These are phyloP conservation scores for Trichoderma citrinoviride DNA, from an alignment of 2,329 filamentous ascomycete genomes.

Conservation along the genomic window DNA sequence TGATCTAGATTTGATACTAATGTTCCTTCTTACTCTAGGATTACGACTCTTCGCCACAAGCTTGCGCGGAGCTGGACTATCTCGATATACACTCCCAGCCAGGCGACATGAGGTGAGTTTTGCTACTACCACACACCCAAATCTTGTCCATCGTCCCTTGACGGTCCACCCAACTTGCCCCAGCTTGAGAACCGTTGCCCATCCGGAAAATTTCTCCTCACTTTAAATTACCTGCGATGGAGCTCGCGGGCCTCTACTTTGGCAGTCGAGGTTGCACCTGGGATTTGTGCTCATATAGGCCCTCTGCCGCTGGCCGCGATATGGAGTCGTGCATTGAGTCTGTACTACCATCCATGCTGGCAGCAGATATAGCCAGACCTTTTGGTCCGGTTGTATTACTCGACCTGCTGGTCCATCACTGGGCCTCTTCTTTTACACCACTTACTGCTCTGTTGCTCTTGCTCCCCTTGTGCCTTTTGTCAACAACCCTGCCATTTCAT, in stretches of 20 bases:
- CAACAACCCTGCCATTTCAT: background rate
- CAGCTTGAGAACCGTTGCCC: background rate
- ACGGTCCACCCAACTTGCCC: constrained; percentile 4
- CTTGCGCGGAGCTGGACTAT: constrained; percentile 49
- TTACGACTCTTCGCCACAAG: constrained; percentile 53
- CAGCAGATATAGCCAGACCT: constrained; percentile 39
- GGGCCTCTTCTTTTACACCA: constrained; percentile 22
- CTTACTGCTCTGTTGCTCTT: constrained; percentile 12
- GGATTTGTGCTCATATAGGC: constrained; percentile 16
- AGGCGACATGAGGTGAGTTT: constrained; percentile 55
- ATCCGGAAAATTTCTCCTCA: constrained; percentile 2
- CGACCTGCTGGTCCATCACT: constrained; percentile 22
- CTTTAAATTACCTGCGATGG: constrained; percentile 1
- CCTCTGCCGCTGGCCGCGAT: constrained; percentile 18
- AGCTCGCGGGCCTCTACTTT: background rate
- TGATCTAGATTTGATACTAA: constrained; percentile 27
- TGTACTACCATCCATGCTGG: constrained; percentile 46
- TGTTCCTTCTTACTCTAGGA: constrained; percentile 43
- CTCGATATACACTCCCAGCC: constrained; percentile 49
- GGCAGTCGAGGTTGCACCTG: constrained; percentile 1
- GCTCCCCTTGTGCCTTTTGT: background rate
- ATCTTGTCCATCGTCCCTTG: constrained; percentile 8
- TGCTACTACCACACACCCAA: background rate
- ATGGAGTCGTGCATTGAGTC: constrained; percentile 23
- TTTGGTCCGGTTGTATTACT: constrained; percentile 31